Evolutionary conservation across 495 filamentous ascomycete genomes (phyloP).

Genomic region (Cercophora samala): DNA sequence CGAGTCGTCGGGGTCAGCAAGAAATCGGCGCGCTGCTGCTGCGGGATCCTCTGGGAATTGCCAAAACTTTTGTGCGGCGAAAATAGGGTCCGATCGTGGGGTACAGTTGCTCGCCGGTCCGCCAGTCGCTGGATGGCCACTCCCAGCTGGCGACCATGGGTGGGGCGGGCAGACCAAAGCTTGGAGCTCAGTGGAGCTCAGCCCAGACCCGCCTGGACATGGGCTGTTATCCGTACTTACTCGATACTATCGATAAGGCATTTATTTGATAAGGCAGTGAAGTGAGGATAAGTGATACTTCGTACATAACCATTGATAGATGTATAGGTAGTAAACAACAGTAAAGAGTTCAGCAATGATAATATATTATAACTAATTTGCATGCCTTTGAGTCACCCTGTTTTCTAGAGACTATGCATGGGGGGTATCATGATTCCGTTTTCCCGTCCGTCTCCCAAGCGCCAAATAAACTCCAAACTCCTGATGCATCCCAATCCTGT

Average conservation of each 20-base stretch:
- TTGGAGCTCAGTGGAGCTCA: background rate
- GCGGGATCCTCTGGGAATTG: constrained; percentile 27
- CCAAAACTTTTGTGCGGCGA: constrained; percentile 42
- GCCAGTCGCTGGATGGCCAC: constrained; percentile 10
- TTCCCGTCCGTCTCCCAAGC: constrained; percentile 1
- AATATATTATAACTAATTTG: background rate
- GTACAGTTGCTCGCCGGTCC: constrained; percentile 13
- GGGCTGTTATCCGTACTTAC: too few relatives aligned
- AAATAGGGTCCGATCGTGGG: constrained; percentile 39
- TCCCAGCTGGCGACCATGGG: background rate
- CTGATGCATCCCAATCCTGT: background rate
- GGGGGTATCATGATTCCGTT: constrained; percentile 14
- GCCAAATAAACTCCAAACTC: background rate
- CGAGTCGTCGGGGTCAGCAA: constrained; percentile 35
- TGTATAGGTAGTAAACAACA: too few relatives aligned
- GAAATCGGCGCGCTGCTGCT: constrained; percentile 27
- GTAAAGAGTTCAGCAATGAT: background rate
- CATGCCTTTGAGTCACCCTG: background rate
- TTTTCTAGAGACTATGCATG: background rate
- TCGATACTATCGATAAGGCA: background rate
- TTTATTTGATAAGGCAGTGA: background rate
- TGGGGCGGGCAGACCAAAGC: background rate
- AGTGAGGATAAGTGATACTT: too few relatives aligned
- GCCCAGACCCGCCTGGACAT: background rate
- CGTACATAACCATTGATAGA: too few relatives aligned